phyloP scores from a whole-genome alignment of 2,329 filamentous ascomycete genomes.

The Trichophyton schoenleinii region DNA sequence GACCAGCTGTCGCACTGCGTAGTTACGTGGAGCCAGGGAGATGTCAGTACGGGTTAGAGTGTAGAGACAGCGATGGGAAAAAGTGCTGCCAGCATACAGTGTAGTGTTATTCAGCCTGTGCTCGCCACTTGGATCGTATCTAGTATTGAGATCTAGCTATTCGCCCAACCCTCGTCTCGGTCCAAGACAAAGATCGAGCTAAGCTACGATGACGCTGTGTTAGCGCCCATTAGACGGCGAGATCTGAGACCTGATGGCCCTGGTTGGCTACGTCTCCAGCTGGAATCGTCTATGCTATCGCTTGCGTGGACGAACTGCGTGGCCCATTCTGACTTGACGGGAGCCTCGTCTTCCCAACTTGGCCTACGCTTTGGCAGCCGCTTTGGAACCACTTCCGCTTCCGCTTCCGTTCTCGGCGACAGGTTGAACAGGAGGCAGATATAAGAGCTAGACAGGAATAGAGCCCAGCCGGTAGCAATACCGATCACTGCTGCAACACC shows the following conservation, averaged over 20 bases:
- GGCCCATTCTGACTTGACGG: background rate
- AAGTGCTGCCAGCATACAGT: too few species aligned
- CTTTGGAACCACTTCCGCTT: background rate
- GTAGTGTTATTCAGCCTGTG: too few species aligned
- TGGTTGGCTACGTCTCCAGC: background rate
- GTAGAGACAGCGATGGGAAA: too few species aligned
- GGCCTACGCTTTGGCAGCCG: background rate
- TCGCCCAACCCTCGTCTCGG: background rate
- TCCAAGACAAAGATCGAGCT: background rate
- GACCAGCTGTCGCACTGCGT: too few species aligned
- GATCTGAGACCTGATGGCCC: background rate
- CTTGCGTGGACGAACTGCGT: background rate
- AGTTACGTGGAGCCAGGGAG: too few species aligned
- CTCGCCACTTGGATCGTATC: too few species aligned
- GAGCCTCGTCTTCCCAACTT: background rate
- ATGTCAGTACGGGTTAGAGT: too few species aligned
- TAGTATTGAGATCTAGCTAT: too few species aligned
- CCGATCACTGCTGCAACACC: slow-evolving; percentile 57
- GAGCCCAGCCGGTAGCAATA: slow-evolving; percentile 46
- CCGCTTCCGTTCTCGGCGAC: background rate
- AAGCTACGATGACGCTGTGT: background rate
- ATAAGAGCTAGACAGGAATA: slow-evolving; percentile 38
- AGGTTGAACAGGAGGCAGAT: background rate
- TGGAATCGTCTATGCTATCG: background rate
- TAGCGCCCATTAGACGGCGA: background rate